Conservation (phyloP, 495 filamentous ascomycete genomes). For the Collariella sp. region DNA sequence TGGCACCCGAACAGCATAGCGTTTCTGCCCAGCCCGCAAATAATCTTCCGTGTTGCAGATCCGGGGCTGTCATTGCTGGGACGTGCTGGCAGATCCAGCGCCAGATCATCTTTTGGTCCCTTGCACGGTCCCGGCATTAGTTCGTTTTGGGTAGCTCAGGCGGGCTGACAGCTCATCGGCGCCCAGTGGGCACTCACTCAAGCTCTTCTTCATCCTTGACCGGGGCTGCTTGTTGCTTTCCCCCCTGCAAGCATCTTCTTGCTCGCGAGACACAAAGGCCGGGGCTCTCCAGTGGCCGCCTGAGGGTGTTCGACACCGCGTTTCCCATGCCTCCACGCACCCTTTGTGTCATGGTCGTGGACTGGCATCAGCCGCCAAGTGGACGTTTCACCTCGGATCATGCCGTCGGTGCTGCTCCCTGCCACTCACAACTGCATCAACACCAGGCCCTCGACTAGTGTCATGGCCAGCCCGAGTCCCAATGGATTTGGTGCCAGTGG, state of each 20-base stretch:
- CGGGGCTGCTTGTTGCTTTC: not conserved
- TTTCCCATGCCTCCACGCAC: slow-evolving; percentile 12
- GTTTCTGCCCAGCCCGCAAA: slow-evolving; percentile 11
- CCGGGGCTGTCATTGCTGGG: not conserved
- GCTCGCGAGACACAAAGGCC: not conserved
- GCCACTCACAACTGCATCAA: slow-evolving; percentile 6
- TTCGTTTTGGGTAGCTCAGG: slow-evolving; percentile 10
- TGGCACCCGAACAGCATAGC: slow-evolving; percentile 10
- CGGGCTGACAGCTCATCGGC: slow-evolving; percentile 13
- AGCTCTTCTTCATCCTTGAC: not conserved
- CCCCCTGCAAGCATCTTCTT: not conserved
- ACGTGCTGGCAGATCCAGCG: not conserved
- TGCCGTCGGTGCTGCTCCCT: slow-evolving; percentile 17
- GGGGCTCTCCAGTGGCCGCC: not conserved
- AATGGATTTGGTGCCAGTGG: slow-evolving; percentile 20
- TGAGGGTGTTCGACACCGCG: slow-evolving; percentile 1
- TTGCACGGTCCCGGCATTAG: not conserved
- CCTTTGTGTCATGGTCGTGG: not conserved
- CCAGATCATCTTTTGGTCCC: slow-evolving; percentile 5
- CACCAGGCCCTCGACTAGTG: slow-evolving; percentile 7
- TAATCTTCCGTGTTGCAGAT: not conserved
- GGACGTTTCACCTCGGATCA: slow-evolving; percentile 9
- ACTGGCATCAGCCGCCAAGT: not conserved
- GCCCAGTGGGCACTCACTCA: not conserved
- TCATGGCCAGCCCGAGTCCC: slow-evolving; percentile 17